Evolutionary conservation across 768 basidiomycete genomes (phyloP).

Genomic region (Udeniomyces megalosporus): DNA sequence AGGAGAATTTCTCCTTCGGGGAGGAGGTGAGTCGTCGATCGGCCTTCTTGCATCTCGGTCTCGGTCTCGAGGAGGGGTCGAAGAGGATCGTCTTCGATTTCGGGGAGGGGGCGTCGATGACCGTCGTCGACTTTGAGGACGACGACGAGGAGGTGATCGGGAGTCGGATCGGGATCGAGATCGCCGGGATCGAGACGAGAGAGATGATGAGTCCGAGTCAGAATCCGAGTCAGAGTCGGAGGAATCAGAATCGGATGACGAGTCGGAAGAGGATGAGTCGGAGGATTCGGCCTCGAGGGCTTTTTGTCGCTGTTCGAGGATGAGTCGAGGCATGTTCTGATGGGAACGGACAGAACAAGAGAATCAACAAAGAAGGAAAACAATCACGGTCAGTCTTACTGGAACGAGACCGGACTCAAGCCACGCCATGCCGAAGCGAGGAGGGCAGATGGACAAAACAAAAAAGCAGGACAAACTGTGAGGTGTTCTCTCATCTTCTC

Average conservation of each 20-base stretch:
- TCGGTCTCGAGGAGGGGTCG: background rate
- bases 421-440: background rate
- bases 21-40: background rate
- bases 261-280: conserved; percentile 7
- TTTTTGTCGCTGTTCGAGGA: conserved; percentile 85
- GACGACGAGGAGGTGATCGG: conserved; percentile 6
- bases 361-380: too few species aligned
- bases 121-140: background rate
- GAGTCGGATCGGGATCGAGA: conserved; percentile 4
- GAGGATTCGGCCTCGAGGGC: conserved; percentile 55
- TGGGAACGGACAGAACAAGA: too few species aligned
- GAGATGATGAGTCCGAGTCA: conserved; percentile 19
- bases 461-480: conserved; percentile 42
- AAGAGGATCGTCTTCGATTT: background rate
- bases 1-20: too few species aligned
- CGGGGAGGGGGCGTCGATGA: conserved; percentile 9
- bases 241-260: conserved; percentile 16
- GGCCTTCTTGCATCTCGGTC: background rate
- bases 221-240: conserved; percentile 17
- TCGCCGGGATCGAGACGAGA: conserved; percentile 22
- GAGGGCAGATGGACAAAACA: background rate
- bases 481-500: conserved; percentile 95
- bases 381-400: too few species aligned
- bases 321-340: conserved; percentile 77
- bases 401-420: too few species aligned